Conservation (phyloP, 495 filamentous ascomycete species). For the Parathielavia hyrcaniae region DNA sequence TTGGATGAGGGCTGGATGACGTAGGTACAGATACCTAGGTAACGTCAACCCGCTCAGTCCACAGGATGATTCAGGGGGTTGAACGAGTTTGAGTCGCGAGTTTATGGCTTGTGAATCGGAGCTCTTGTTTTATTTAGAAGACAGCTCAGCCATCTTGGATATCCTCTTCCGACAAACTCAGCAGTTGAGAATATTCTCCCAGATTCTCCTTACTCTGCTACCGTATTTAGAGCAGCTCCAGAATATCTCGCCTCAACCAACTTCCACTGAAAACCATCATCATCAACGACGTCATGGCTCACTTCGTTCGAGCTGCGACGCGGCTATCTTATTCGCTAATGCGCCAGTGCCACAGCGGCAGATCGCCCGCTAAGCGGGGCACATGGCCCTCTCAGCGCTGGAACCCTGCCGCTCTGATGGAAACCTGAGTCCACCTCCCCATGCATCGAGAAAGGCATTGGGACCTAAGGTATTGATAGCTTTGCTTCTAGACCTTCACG, state of each 20-base stretch:
- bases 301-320: neutral
- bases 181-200: no score
- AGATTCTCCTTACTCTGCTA: neutral
- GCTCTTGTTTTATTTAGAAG: no score
- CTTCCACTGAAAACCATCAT: neutral
- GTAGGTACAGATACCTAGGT: neutral
- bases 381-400: constrained; percentile 2
- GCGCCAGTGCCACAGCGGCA: constrained; percentile 11
- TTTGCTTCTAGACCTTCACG: no score
- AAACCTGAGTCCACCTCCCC: neutral
- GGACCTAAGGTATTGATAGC: neutral
- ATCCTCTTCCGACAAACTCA: no score
- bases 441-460: neutral
- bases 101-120: no score
- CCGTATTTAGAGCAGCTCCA: neutral
- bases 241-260: neutral
- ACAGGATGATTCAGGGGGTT: neutral
- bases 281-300: constrained; percentile 18
- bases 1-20: neutral
- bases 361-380: constrained; percentile 18
- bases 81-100: no score
- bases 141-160: no score
- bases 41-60: neutral
- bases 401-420: neutral
- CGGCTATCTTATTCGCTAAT: constrained; percentile 15